Evolutionary conservation across 208 protist genomes (phyloP).

Genomic region (Trypanosoma avium): DNA sequence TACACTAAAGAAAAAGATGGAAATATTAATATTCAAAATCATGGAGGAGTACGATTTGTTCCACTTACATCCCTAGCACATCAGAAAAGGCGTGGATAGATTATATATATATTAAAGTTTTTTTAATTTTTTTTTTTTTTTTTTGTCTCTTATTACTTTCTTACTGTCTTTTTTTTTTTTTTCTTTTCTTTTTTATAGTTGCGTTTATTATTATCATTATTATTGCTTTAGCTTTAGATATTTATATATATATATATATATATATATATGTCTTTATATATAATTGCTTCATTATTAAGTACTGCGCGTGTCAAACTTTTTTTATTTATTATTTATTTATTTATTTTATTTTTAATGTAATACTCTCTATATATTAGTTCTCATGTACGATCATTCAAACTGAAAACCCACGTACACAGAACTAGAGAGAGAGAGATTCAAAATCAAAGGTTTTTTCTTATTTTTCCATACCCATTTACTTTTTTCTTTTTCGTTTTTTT

Average conservation of each 20-base stretch:
- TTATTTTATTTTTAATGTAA: too few species aligned
- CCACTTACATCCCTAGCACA: slow-evolving; percentile 70
- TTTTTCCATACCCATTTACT: slow-evolving; percentile 2
- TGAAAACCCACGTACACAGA: background rate
- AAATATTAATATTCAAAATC: slow-evolving; percentile 27
- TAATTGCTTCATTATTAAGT: too few species aligned
- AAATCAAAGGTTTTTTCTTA: too few species aligned
- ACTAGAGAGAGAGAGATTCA: background rate
- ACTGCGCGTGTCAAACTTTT: too few species aligned
- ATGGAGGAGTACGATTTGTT: slow-evolving; percentile 68
- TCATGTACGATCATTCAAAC: too few species aligned
- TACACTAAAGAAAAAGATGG: slow-evolving; percentile 64
- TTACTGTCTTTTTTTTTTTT: slow-evolving; percentile 15
- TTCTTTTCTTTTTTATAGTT: slow-evolving; percentile 10
- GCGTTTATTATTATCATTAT: slow-evolving; percentile 2
- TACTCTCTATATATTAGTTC: too few species aligned
- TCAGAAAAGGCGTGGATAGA: slow-evolving; percentile 27
- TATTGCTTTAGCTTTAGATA: too few species aligned
- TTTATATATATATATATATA: too few species aligned
- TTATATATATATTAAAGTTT: background rate
- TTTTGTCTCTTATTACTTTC: slow-evolving; percentile 3
- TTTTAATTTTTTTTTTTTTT: background rate
- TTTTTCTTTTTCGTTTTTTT: slow-evolving; percentile 3
- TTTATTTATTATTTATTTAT: too few species aligned
- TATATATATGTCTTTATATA: too few species aligned